These are phyloP conservation scores for Cyclocybe cylindracea DNA, from an alignment of 768 basidiomycete genomes.

Conservation along the genomic window DNA sequence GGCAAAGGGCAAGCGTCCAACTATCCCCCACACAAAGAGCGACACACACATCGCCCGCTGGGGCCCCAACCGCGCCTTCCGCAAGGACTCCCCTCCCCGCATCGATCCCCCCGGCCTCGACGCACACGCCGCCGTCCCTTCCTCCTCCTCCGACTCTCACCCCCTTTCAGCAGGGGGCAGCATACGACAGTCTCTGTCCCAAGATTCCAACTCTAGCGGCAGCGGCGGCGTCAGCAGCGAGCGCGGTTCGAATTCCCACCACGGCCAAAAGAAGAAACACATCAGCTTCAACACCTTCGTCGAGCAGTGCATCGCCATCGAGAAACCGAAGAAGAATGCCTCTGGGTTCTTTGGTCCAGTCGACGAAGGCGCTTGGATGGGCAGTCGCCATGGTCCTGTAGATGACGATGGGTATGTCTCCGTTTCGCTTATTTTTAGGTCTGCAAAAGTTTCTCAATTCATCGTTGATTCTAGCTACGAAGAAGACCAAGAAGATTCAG, in stretches of 20 bases:
- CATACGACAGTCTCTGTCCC: slow-evolving; percentile 29
- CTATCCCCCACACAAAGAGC: slow-evolving; percentile 80
- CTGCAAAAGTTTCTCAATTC: slow-evolving; percentile 8
- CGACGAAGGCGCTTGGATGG: slow-evolving; percentile 21
- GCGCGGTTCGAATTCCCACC: slow-evolving; percentile 18
- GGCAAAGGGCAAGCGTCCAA: slow-evolving; percentile 48
- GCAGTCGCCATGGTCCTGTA: slow-evolving; percentile 34
- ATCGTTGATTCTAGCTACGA: slow-evolving; percentile 50
- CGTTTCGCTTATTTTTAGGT: slow-evolving; percentile 1
- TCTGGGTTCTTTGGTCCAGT: slow-evolving; percentile 26
- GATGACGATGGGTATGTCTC: slow-evolving; percentile 65
- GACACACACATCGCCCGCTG: slow-evolving; percentile 77
- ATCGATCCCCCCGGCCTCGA: slow-evolving; percentile 41
- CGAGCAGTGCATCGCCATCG: slow-evolving; percentile 92
- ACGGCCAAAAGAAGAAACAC: slow-evolving; percentile 68
- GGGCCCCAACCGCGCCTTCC: slow-evolving; percentile 46
- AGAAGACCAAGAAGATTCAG: slow-evolving; percentile 65
- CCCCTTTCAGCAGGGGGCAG: slow-evolving; percentile 20
- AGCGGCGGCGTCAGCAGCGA: slow-evolving; percentile 22
- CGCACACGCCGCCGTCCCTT: slow-evolving; percentile 8
- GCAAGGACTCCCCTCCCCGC: slow-evolving; percentile 75
- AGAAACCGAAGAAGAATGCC: slow-evolving; percentile 58
- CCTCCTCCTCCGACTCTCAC: slow-evolving; percentile 13
- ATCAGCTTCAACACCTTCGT: slow-evolving; percentile 99
- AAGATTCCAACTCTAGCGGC: slow-evolving; percentile 34